A percentile compares a stretch with the other conserved stretches of the same genome.
phyloP scores from a whole-genome alignment of 495 filamentous ascomycete genomes.

The Pseudevernia furfuracea region DNA sequence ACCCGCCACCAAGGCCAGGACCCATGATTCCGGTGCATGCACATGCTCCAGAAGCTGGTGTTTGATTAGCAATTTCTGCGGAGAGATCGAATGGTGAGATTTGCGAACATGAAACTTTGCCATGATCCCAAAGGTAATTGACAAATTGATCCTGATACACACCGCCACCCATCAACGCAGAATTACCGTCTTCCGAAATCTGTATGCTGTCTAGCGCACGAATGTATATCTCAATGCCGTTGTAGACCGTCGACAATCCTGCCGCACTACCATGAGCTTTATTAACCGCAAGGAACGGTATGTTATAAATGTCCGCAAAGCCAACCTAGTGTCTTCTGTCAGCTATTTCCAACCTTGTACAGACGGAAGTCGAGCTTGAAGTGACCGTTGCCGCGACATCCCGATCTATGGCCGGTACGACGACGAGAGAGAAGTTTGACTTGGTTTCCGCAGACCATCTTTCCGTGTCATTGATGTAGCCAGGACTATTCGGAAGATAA shows the following conservation, averaged over 20 bases:
- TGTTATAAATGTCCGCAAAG: conserved; percentile 36
- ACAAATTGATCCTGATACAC: conserved; percentile 22
- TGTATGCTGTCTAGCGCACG: conserved; percentile 35
- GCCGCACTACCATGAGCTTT: conserved; percentile 38
- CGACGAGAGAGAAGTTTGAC: conserved; percentile 34
- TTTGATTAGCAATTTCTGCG: background rate
- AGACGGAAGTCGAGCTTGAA: background rate
- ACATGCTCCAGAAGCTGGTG: conserved; percentile 10
- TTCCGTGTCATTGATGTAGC: conserved; percentile 35
- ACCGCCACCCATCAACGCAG: conserved; percentile 47
- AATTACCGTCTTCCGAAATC: conserved; percentile 38
- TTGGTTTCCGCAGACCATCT: conserved; percentile 38
- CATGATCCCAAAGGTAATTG: background rate
- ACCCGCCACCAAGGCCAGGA: conserved; percentile 22
- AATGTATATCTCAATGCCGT: conserved; percentile 45
- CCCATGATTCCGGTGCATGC: conserved; percentile 23
- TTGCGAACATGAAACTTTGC: conserved; percentile 15
- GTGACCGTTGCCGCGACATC: background rate
- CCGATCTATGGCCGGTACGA: background rate
- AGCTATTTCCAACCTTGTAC: background rate
- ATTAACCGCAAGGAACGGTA: conserved; percentile 47
- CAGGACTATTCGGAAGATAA: conserved; percentile 37
- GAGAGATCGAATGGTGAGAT: background rate
- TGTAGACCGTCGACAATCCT: conserved; percentile 36
- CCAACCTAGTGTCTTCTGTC: conserved; percentile 31